Percentiles rank a stretch among this genome's conserved stretches.
phyloP scores from a whole-genome alignment of 345 rosid species.

The Populus simonii region DNA sequence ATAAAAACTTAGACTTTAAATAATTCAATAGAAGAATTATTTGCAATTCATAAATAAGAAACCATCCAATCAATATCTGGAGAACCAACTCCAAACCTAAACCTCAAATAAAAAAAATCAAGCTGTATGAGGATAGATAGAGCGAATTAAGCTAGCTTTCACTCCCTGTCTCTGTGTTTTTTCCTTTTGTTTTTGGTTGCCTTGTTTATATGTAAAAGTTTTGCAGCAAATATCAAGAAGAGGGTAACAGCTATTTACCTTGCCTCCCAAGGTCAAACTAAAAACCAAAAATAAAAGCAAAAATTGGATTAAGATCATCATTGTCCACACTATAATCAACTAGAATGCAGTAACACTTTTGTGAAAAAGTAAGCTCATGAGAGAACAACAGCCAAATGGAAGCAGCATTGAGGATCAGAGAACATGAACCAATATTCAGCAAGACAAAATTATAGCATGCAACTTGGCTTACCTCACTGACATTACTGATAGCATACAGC shows the following conservation, averaged over 20 bases:
- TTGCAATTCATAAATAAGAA: neutral
- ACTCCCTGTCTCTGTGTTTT: neutral
- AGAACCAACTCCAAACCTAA: neutral
- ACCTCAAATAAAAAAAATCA: neutral
- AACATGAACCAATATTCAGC: neutral
- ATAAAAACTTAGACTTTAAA: neutral
- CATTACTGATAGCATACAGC: slow-evolving; percentile 34
- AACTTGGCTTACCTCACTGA: slow-evolving; percentile 29
- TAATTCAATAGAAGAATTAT: neutral
- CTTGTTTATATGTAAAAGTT: neutral
- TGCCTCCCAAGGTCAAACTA: neutral
- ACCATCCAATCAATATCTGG: neutral
- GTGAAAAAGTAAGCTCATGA: neutral
- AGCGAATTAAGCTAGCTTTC: no score
- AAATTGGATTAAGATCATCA: neutral
- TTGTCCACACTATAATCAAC: neutral
- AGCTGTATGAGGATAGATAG: no score
- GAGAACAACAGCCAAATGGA: neutral
- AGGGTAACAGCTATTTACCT: neutral
- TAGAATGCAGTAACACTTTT: neutral
- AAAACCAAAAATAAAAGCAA: neutral
- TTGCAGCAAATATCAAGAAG: neutral
- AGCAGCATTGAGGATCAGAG: neutral
- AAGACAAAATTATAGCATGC: neutral
- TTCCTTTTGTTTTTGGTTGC: neutral